These are phyloP conservation scores for Rhododendron vialii DNA, from an alignment of 148 eudicot species.

Conservation along the genomic window DNA sequence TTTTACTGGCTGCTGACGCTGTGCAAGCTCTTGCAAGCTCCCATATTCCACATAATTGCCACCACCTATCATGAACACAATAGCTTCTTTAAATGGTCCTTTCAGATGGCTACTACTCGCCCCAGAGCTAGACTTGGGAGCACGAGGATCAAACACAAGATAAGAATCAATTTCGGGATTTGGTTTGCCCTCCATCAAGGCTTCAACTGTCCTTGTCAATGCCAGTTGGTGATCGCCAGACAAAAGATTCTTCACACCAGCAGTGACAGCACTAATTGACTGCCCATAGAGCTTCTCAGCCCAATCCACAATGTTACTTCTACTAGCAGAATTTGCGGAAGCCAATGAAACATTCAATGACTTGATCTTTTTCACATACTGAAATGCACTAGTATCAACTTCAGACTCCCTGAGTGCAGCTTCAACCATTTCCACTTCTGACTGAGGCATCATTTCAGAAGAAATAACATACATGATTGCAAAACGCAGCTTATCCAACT, in stretches of 20 bases:
- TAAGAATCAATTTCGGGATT: constrained; percentile 88
- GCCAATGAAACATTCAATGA: constrained; percentile 81
- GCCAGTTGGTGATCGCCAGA: constrained; percentile 84
- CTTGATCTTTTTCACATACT: constrained; percentile 89
- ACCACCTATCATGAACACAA: constrained; percentile 98
- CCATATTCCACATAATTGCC: constrained; percentile 94
- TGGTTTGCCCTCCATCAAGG: constrained; percentile 91
- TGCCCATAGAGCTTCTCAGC: constrained; percentile 93
- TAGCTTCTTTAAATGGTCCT: constrained; percentile 92
- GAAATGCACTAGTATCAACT: constrained; percentile 91
- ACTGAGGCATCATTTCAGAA: constrained; percentile 60
- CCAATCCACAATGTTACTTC: constrained; percentile 88
- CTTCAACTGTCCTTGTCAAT: constrained; percentile 86
- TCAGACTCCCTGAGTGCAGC: constrained; percentile 74
- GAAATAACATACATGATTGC: constrained; percentile 90
- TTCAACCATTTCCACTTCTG: constrained; percentile 86
- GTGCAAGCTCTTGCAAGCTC: constrained; percentile 83
- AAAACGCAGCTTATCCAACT: constrained; percentile 84
- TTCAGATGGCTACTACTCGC: constrained; percentile 55
- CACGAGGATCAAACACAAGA: constrained; percentile 84
- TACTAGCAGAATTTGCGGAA: constrained; percentile 75
- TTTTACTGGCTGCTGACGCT: constrained; percentile 56
- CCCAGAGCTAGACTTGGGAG: constrained; percentile 85
- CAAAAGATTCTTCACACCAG: constrained; percentile 86
- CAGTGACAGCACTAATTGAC: constrained; percentile 88